phyloP scores from a whole-genome alignment of 177 flowering plant species.

The Tripterygium wilfordii region DNA sequence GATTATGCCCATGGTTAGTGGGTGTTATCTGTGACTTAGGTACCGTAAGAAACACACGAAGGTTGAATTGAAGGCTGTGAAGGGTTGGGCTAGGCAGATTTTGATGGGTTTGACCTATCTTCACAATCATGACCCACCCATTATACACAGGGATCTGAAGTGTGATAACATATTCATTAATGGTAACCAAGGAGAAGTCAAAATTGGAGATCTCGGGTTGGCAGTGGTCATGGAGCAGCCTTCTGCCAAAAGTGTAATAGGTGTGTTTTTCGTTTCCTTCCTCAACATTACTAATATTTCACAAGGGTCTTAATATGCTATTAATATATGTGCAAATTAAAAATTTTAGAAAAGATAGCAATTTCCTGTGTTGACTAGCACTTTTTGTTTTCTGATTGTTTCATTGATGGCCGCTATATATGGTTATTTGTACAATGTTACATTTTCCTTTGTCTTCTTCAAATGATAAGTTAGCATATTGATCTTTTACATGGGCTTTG shows the following conservation, averaged over 20 bases:
- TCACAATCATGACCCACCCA: conserved; percentile 16
- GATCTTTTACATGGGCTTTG: neutral
- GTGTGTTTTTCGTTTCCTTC: conserved; percentile 4
- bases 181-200: conserved; percentile 26
- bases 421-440: neutral
- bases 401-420: too few relatives aligned
- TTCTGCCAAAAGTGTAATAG: conserved; percentile 16
- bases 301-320: too few relatives aligned
- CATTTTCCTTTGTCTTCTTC: neutral
- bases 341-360: too few relatives aligned
- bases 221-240: conserved; percentile 18
- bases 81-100: conserved; percentile 19
- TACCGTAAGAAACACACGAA: conserved; percentile 17
- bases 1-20: conserved; percentile 2
- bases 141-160: conserved; percentile 27
- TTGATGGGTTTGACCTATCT: conserved; percentile 14
- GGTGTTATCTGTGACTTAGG: conserved; percentile 2
- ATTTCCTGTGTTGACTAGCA: too few relatives aligned
- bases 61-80: conserved; percentile 20
- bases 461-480: neutral
- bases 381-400: too few relatives aligned
- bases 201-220: conserved; percentile 23
- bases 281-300: neutral
- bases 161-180: conserved; percentile 28
- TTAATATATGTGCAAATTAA: too few relatives aligned